phyloP scores from a whole-genome alignment of 2,329 filamentous ascomycete genomes.

The Daldinia eschscholtzii region DNA sequence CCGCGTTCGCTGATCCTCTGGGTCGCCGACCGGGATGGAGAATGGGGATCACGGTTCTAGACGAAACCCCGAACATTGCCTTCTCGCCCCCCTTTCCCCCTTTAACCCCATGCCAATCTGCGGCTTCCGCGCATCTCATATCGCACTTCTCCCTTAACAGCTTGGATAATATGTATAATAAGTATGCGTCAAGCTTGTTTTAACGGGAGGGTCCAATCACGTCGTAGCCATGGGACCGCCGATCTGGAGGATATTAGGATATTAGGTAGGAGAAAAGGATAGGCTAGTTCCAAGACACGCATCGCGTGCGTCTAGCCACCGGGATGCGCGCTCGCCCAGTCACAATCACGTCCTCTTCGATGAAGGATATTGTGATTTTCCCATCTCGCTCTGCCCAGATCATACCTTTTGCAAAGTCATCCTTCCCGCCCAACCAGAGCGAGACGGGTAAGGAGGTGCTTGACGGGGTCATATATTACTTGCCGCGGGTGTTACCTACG shows the following conservation, averaged over 20 bases:
- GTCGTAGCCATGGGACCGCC: conserved; percentile 21
- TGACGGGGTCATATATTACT: conserved; percentile 31
- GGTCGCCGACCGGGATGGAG: conserved; percentile 40
- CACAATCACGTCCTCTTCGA: conserved; percentile 29
- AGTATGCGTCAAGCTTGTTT: conserved; percentile 31
- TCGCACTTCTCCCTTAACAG: conserved; percentile 12
- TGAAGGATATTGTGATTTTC: conserved; percentile 29
- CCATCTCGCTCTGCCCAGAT: conserved; percentile 26
- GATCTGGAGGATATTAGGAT: conserved; percentile 31
- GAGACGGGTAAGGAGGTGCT: conserved; percentile 36
- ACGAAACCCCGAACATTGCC: conserved; percentile 37
- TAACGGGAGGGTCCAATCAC: conserved; percentile 29
- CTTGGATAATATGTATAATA: conserved; percentile 8
- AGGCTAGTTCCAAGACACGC: conserved; percentile 39
- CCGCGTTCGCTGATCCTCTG: conserved; percentile 39
- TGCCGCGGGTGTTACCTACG: conserved; percentile 40
- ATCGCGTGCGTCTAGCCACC: conserved; percentile 38
- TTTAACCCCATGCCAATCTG: conserved; percentile 13
- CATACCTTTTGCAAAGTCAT: conserved; percentile 22
- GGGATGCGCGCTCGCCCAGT: conserved; percentile 19
- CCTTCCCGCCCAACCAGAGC: conserved; percentile 34
- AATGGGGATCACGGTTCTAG: conserved; percentile 32
- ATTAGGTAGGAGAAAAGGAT: conserved; percentile 7
- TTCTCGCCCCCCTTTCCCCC: conserved; percentile 1
- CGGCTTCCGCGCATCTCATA: conserved; percentile 29